Percentiles rank a stretch among this genome's conserved stretches.
phyloP scores from a whole-genome alignment of 257 asterid genomes.

The Nicotiana attenuata region DNA sequence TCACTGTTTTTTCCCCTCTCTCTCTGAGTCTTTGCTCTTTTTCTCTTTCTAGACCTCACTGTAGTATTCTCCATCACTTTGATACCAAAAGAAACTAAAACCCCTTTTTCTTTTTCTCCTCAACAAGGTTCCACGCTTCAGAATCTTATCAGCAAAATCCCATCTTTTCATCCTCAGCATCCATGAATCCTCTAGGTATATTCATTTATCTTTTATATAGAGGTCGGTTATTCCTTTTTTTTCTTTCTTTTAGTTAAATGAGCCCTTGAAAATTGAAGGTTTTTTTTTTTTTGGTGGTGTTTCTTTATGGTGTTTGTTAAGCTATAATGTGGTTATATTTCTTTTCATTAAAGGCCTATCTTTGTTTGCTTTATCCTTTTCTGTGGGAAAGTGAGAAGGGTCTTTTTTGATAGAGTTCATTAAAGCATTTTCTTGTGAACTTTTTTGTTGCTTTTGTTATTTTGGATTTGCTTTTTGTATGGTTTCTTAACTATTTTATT shows the following conservation, averaged over 20 bases:
- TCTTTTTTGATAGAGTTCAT: neutral
- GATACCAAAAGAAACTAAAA: neutral
- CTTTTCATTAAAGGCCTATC: neutral
- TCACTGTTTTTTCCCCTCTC: neutral
- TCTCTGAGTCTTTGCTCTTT: neutral
- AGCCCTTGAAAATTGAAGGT: neutral
- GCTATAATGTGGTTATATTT: neutral
- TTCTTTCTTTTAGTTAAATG: too few relatives aligned
- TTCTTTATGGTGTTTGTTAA: neutral
- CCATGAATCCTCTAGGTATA: conserved; percentile 5
- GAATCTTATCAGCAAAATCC: neutral
- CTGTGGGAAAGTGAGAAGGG: neutral
- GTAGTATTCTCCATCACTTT: neutral
- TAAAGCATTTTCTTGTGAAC: neutral
- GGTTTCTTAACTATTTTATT: neutral
- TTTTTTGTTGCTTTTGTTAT: neutral
- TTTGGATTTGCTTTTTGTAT: neutral
- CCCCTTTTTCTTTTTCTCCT: neutral
- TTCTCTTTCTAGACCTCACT: neutral
- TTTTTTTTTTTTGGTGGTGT: neutral
- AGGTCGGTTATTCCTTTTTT: neutral
- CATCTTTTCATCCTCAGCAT: neutral
- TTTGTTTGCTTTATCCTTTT: neutral
- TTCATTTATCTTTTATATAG: neutral
- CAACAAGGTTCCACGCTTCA: neutral